Percentiles rank a stretch among this genome's conserved stretches.
Evolutionary conservation across 352 stramenopile genomes (phyloP).

Genomic region (Peronospora tabacina): DNA sequence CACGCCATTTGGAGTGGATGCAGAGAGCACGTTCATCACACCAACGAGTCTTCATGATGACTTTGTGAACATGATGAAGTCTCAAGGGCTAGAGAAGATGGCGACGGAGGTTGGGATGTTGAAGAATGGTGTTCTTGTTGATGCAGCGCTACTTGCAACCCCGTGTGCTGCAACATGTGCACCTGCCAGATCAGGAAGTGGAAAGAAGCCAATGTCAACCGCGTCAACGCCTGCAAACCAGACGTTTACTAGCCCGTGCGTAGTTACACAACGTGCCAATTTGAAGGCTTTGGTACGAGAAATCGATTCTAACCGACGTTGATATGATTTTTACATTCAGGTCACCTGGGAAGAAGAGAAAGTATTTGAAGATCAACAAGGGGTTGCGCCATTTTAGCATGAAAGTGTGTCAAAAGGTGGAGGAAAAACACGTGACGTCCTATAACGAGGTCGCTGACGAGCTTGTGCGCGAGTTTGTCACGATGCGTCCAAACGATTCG

Average conservation of each 20-base stretch:
- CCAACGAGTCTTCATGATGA: conserved; percentile 79
- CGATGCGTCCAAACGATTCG: conserved; percentile 73
- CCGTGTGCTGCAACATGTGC: conserved; percentile 9
- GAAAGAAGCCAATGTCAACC: conserved; percentile 15
- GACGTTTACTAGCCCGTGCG: conserved; percentile 56
- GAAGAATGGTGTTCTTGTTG: conserved; percentile 61
- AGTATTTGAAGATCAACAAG: conserved; percentile 86
- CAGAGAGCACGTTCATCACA: conserved; percentile 30
- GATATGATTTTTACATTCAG: conserved; percentile 19
- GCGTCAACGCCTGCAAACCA: conserved; percentile 27
- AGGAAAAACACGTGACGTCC: conserved; percentile 91
- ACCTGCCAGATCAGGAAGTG: conserved; percentile 4
- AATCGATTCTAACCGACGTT: not conserved
- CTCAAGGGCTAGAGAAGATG: conserved; percentile 76
- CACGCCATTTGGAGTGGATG: conserved; percentile 38
- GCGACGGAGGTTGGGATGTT: conserved; percentile 69
- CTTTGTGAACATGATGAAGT: conserved; percentile 84
- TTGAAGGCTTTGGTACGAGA: not conserved
- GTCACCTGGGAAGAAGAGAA: conserved; percentile 63
- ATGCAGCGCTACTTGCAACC: conserved; percentile 31
- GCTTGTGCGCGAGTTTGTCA: conserved; percentile 85
- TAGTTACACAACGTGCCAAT: not conserved
- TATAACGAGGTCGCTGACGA: conserved; percentile 95
- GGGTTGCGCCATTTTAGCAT: conserved; percentile 92
- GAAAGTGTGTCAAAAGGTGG: conserved; percentile 95